Base-by-base conservation (phyloP, 768 basidiomycete genomes). In the Macrolepiota fuliginosa region DNA sequence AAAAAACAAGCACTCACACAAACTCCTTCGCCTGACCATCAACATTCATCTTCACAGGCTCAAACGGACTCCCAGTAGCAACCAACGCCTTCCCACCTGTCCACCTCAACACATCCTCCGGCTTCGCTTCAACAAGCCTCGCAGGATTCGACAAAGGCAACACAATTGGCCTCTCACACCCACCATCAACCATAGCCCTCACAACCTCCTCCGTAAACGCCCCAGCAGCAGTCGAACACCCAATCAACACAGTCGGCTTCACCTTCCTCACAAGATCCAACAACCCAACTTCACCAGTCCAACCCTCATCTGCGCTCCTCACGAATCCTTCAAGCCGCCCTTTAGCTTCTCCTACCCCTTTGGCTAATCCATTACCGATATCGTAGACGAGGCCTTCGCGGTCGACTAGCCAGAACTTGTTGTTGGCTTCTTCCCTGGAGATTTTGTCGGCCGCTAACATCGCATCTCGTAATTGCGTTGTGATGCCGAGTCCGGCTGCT, bases 111-210 rank as follows among this genome's bases (percentile, higher is more conserved):
- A 88, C 81, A 67, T 91, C 83, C 62, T 80, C 77, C 5, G 91
- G 91, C 57, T 85, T 78, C 1, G 88, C 89, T 71, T 96, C 94
- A 49, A 87, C 87, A 58, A 94, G 77, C 47, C 76, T 71, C 63
- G 88, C 92, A 2, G 93, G 94, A 72, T 96, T 96, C 42, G 86
- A 89, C 49, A 96, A 79, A 15, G 93, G 91, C 67, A 94, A 81
- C 64, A 96, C 91, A 67, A 94, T 89, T 0, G 93, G 93, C 62
- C 89, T 76, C 64, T 82, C 83, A 19, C 54, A 63, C 47, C 70
- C 58, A 0, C 70, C 72, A 24, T 66, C 57, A 29, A 83, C 79
- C 91, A 95, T 89, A 27, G 82, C 80, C 69, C 78, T 77, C 36
- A 92, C 76, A 42, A 92, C 77, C 60, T 89, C 86, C 74, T 91